A percentile compares a stretch with the other conserved stretches of the same genome.
Conservation (phyloP, 2,329 filamentous ascomycete species). For the Phaeosphaeria sp. region DNA sequence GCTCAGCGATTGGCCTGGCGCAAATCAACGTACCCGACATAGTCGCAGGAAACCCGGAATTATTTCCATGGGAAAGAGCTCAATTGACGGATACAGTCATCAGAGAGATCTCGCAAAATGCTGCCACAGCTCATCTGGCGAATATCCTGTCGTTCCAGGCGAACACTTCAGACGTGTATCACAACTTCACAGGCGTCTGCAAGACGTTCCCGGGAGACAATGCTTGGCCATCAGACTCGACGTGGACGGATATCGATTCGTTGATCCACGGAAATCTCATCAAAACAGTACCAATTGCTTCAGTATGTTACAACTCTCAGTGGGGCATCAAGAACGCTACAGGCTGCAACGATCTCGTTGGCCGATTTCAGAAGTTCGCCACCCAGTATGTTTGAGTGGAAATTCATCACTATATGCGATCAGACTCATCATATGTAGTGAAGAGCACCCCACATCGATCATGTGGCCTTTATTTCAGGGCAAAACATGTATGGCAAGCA, state of each 20-base stretch:
- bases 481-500: constrained; percentile 25
- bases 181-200: constrained; percentile 13
- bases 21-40: constrained; percentile 7
- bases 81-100: constrained; percentile 22
- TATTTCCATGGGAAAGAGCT: constrained; percentile 17
- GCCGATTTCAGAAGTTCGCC: constrained; percentile 12
- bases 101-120: constrained; percentile 1
- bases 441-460: constrained; percentile 29
- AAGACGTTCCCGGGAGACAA: constrained; percentile 31
- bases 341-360: constrained; percentile 19
- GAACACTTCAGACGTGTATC: not conserved
- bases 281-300: constrained; percentile 27
- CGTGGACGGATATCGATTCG: constrained; percentile 26
- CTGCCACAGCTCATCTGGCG: constrained; percentile 3
- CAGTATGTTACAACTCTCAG: constrained; percentile 26
- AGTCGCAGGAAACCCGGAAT: constrained; percentile 12
- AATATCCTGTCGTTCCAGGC: constrained; percentile 41
- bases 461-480: constrained; percentile 35
- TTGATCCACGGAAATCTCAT: constrained; percentile 24
- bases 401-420: not conserved
- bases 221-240: constrained; percentile 16
- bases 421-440: not conserved
- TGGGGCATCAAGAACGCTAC: constrained; percentile 15
- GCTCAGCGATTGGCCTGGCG: not conserved
- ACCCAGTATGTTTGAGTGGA: not conserved